phyloP scores from a whole-genome alignment of 2,329 filamentous ascomycete species.

The Catunica adiposa region DNA sequence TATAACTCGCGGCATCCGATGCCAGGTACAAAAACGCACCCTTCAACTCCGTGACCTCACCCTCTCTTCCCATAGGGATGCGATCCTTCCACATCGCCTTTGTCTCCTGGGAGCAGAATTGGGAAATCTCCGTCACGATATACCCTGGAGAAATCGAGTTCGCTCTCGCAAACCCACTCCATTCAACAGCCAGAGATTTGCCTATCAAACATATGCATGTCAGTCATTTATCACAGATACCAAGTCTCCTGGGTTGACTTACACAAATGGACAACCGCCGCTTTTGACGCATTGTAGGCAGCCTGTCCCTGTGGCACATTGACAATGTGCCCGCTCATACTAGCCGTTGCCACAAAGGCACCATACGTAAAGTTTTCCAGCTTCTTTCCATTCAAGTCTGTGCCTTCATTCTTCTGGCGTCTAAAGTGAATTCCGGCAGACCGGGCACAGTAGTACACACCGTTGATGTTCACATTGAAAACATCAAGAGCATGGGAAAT shows the following conservation, averaged over 20 bases:
- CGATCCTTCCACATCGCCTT: constrained; percentile 51
- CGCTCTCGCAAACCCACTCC: constrained; percentile 56
- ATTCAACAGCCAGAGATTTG: constrained; percentile 56
- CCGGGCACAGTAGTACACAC: constrained; percentile 61
- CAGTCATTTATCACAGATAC: no score
- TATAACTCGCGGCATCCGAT: constrained; percentile 69
- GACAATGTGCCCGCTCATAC: constrained; percentile 62
- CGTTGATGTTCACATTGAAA: constrained; percentile 55
- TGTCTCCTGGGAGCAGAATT: constrained; percentile 37
- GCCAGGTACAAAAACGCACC: constrained; percentile 69
- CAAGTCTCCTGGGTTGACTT: no score
- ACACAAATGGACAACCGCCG: constrained; percentile 43
- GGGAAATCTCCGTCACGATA: constrained; percentile 55
- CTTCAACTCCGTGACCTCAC: constrained; percentile 58
- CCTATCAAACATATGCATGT: no score
- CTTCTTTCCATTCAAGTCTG: constrained; percentile 42
- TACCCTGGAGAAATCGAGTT: constrained; percentile 63
- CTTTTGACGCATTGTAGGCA: constrained; percentile 59
- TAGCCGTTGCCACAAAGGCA: constrained; percentile 62
- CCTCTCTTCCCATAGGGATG: constrained; percentile 35
- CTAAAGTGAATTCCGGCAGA: constrained; percentile 54
- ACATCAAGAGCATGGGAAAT: constrained; percentile 50
- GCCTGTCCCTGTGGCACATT: constrained; percentile 63
- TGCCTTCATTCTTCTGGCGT: constrained; percentile 51
- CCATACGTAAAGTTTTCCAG: constrained; percentile 45